Evolutionary conservation across 495 filamentous ascomycete species (phyloP).

Genomic region (Cercophora scortea): DNA sequence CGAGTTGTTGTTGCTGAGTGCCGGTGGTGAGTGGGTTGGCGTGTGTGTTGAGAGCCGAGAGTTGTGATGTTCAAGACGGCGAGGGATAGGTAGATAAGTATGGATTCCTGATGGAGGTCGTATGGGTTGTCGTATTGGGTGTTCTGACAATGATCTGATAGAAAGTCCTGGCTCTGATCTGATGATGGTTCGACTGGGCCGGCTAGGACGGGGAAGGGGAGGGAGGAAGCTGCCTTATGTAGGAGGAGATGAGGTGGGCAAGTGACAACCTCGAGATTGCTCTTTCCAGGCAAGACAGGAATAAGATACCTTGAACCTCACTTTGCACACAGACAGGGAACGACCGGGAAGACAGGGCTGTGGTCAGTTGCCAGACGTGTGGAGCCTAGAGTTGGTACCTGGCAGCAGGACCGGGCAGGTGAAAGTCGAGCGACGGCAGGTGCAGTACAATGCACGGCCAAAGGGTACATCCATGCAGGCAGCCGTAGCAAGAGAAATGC

Average conservation of each 20-base stretch:
- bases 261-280: conserved; percentile 26
- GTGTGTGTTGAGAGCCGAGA: not conserved
- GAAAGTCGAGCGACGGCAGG: not conserved
- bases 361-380: conserved; percentile 14
- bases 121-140: conserved; percentile 1
- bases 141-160: conserved; percentile 12
- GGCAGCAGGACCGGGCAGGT: conserved; percentile 1
- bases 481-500: conserved; percentile 1
- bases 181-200: conserved; percentile 16
- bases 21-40: not conserved
- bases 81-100: not conserved
- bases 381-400: conserved; percentile 18
- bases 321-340: conserved; percentile 4
- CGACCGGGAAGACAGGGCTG: conserved; percentile 22
- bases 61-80: not conserved
- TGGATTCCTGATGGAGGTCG: conserved; percentile 1
- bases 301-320: conserved; percentile 15
- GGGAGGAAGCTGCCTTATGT: conserved; percentile 39
- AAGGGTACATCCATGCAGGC: conserved; percentile 8
- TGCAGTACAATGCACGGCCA: conserved; percentile 10
- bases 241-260: conserved; percentile 12
- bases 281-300: conserved; percentile 12
- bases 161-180: conserved; percentile 12
- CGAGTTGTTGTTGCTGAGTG: not conserved
- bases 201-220: conserved; percentile 4